phyloP scores from a whole-genome alignment of 495 filamentous ascomycete species.

The Hyaloscypha hepaticicola region DNA sequence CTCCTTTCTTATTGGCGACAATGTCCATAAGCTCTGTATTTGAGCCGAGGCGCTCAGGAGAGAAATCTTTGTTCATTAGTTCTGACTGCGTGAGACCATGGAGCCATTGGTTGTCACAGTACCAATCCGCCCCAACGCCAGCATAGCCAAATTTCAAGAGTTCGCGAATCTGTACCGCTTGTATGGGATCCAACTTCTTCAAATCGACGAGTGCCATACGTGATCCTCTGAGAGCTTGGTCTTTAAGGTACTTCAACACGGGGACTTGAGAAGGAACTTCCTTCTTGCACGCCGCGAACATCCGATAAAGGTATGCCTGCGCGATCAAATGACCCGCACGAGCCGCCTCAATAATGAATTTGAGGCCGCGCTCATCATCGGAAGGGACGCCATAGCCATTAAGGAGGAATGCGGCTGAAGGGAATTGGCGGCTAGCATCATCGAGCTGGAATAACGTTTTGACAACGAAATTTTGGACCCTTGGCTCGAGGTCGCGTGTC shows the following conservation, averaged over 20 bases:
- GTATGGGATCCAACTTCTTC: not conserved
- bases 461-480: not conserved
- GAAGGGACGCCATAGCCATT: not conserved
- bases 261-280: not conserved
- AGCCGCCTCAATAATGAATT: not conserved
- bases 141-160: not conserved
- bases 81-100: not conserved
- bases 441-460: not conserved
- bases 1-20: not conserved
- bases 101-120: not conserved
- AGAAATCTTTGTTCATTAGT: not conserved
- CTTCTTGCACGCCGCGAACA: not conserved
- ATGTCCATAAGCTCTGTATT: not conserved
- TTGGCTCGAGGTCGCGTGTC: not conserved
- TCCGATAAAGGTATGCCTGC: constrained; percentile 1
- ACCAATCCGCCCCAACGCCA: not conserved
- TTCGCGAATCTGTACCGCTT: not conserved
- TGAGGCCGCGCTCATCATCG: not conserved
- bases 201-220: not conserved
- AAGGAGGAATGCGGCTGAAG: not conserved
- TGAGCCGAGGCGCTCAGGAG: not conserved
- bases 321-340: not conserved
- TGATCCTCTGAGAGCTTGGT: not conserved
- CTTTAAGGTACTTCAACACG: not conserved
- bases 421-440: not conserved